phyloP scores from a whole-genome alignment of 345 rosid species.

The Firmiana major region DNA sequence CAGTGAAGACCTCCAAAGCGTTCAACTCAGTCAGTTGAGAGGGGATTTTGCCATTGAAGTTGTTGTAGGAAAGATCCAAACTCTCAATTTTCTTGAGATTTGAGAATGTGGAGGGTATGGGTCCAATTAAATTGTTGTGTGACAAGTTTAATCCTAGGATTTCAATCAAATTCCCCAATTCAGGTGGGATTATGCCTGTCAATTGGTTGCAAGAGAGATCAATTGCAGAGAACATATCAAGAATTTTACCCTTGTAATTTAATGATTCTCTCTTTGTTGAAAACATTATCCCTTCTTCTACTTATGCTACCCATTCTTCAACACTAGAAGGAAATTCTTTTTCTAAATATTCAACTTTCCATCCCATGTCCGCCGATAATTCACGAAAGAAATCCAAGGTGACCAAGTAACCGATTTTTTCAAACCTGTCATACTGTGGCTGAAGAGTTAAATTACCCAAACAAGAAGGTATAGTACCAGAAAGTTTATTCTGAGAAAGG shows the following conservation, averaged over 20 bases:
- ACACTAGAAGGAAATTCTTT: background rate
- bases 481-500: background rate
- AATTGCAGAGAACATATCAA: background rate
- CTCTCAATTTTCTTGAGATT: slow-evolving; percentile 14
- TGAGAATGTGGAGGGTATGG: background rate
- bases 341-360: too few species aligned
- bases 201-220: background rate
- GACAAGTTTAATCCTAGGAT: background rate
- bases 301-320: background rate
- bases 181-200: slow-evolving; percentile 15
- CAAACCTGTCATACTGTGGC: background rate
- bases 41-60: slow-evolving; percentile 6
- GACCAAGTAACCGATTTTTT: too few species aligned
- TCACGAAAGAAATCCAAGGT: too few species aligned
- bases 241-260: background rate
- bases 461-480: background rate
- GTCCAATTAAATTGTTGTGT: background rate
- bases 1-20: background rate
- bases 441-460: background rate
- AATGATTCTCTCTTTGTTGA: background rate
- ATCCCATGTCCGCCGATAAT: too few species aligned
- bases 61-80: slow-evolving; percentile 27
- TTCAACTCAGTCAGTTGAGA: background rate
- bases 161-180: background rate
- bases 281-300: background rate